phyloP scores from a whole-genome alignment of 2,329 filamentous ascomycete species.

The Penicillium expansum region DNA sequence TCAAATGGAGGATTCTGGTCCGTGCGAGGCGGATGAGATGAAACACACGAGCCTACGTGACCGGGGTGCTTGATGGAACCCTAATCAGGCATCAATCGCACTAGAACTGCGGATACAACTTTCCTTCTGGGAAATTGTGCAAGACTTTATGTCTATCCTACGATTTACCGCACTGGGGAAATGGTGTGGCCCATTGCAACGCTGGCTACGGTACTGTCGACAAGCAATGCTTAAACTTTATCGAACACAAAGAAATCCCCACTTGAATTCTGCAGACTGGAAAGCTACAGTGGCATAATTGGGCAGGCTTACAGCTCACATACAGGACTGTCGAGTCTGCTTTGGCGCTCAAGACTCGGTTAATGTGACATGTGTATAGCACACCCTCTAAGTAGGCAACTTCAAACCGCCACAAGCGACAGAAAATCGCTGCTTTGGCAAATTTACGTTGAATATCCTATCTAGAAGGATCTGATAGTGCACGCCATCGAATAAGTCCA shows the following conservation, averaged over 20 bases:
- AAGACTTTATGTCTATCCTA: not conserved
- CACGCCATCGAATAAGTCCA: not conserved
- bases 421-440: not conserved
- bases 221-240: not conserved
- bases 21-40: not conserved
- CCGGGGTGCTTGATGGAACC: constrained; percentile 8
- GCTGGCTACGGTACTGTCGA: not conserved
- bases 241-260: not conserved
- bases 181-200: not conserved
- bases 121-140: not conserved
- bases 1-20: not conserved
- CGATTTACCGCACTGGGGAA: not conserved
- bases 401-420: not conserved
- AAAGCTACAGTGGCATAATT: not conserved
- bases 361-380: not conserved
- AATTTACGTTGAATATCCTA: not conserved
- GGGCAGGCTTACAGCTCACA: not conserved
- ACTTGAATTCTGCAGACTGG: not conserved
- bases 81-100: constrained; percentile 1
- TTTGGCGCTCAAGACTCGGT: not conserved
- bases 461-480: not conserved
- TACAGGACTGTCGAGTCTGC: not conserved
- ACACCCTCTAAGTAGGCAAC: not conserved
- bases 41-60: not conserved
- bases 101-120: not conserved